Percentiles rank a stretch among this genome's conserved stretches.
Conservation (phyloP, 1,284 basidiomycete species). For the Cutaneotrichosporon mucoides region DNA sequence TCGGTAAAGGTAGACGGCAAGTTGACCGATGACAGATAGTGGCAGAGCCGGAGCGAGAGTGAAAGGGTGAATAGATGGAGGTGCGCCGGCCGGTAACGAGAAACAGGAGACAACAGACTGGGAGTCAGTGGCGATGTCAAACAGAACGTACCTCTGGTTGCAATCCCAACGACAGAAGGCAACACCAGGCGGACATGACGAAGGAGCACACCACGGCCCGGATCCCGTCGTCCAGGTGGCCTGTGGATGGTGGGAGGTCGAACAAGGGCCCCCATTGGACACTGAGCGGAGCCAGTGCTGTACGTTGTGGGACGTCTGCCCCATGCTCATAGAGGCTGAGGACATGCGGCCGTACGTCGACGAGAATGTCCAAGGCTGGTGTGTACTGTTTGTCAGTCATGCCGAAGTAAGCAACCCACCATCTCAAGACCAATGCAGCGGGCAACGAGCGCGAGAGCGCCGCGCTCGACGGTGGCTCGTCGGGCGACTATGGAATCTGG, state of each 20-base stretch:
- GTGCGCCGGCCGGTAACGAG: conserved; percentile 4
- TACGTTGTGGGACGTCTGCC: background rate
- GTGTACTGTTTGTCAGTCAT: conserved; percentile 14
- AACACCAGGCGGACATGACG: conserved; percentile 27
- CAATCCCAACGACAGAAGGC: conserved; percentile 14
- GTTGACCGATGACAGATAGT: background rate
- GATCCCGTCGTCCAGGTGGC: conserved; percentile 11
- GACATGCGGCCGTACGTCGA: conserved; percentile 17
- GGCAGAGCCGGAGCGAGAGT: conserved; percentile 13
- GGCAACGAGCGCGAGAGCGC: conserved; percentile 17
- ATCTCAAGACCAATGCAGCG: conserved; percentile 28
- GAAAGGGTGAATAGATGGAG: conserved; percentile 4
- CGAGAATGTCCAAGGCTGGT: conserved; percentile 21
- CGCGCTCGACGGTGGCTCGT: conserved; percentile 31
- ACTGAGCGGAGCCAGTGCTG: background rate
- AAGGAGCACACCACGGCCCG: conserved; percentile 18
- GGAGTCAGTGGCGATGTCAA: background rate
- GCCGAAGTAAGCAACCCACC: conserved; percentile 20
- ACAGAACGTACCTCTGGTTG: conserved; percentile 10
- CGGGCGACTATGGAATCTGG: conserved; percentile 16
- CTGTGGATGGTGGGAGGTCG: conserved; percentile 6
- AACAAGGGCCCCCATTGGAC: background rate
- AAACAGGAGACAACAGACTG: conserved; percentile 2
- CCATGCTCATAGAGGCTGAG: conserved; percentile 25
- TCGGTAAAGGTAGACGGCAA: conserved; percentile 13